A percentile compares a stretch with the other conserved stretches of the same genome.
phyloP scores from a whole-genome alignment of 345 rosid species.

The Cochlearia excelsa region DNA sequence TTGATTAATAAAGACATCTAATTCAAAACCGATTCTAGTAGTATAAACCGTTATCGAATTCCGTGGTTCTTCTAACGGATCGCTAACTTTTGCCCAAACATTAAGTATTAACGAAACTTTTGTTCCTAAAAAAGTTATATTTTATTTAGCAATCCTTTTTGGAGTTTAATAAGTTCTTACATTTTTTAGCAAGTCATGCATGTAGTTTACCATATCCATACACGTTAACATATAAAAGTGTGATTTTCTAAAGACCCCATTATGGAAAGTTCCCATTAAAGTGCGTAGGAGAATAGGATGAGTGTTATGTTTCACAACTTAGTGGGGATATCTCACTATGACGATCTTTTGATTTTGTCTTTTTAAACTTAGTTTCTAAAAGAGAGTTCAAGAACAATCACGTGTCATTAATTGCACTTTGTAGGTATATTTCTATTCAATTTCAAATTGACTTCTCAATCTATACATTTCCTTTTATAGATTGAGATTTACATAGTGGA shows the following conservation, averaged over 20 bases:
- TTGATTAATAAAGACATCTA: too few species aligned
- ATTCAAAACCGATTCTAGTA: too few species aligned
- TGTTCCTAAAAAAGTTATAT: too few species aligned
- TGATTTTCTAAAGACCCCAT: neutral
- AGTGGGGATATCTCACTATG: conserved; percentile 29
- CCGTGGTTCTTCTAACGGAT: too few species aligned
- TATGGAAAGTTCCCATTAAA: conserved; percentile 5
- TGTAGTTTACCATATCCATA: conserved; percentile 24
- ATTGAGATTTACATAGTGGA: conserved; percentile 67
- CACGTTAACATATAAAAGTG: conserved; percentile 7
- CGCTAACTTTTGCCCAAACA: too few species aligned
- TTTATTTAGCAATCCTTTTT: too few species aligned
- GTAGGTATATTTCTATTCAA: conserved; percentile 22
- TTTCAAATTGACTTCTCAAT: conserved; percentile 29
- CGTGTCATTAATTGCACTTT: conserved; percentile 19
- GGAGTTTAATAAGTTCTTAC: too few species aligned
- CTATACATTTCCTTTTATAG: conserved; percentile 32
- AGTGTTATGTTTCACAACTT: conserved; percentile 6
- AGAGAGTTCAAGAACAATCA: conserved; percentile 33
- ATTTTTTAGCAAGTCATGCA: too few species aligned
- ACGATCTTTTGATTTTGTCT: conserved; percentile 20
- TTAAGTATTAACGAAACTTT: too few species aligned
- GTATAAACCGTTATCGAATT: too few species aligned
- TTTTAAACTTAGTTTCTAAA: neutral
- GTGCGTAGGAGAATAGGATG: conserved; percentile 22